Percentiles rank a stretch among this genome's conserved stretches.
Evolutionary conservation across 345 rosid genomes (phyloP).

Genomic region (Psidium guajava): DNA sequence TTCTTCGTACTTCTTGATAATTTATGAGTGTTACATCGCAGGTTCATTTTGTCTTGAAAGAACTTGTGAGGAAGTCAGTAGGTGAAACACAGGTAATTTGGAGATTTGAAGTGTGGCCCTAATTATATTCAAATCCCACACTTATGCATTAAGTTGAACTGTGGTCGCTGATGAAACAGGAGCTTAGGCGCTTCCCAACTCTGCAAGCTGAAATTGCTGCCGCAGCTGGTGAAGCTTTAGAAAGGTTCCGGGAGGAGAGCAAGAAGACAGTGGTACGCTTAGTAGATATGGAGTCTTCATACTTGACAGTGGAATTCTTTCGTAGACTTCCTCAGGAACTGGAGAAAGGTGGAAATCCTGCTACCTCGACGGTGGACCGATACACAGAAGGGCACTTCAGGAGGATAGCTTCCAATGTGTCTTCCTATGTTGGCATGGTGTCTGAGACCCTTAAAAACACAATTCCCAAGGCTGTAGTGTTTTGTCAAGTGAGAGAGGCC

Average conservation of each 20-base stretch:
- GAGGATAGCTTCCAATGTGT: constrained; percentile 72
- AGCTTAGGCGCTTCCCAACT: constrained; percentile 66
- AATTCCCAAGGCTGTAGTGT: constrained; percentile 64
- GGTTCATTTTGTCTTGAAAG: constrained; percentile 77
- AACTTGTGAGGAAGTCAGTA: constrained; percentile 69
- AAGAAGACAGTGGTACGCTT: constrained; percentile 49
- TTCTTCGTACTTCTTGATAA: background rate
- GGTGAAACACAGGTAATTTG: constrained; percentile 56
- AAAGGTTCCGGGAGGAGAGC: constrained; percentile 68
- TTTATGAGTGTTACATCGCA: constrained; percentile 6
- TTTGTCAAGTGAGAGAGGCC: constrained; percentile 82
- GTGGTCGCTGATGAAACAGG: constrained; percentile 20
- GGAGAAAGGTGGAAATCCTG: constrained; percentile 21
- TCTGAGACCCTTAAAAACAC: constrained; percentile 58
- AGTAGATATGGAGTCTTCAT: constrained; percentile 81
- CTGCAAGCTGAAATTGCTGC: constrained; percentile 66
- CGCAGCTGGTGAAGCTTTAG: constrained; percentile 54
- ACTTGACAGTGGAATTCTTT: constrained; percentile 73
- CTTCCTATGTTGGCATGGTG: constrained; percentile 64
- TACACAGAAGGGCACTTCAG: constrained; percentile 62
- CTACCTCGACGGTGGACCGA: constrained; percentile 28
- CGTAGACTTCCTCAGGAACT: constrained; percentile 69
- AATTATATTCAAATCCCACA: background rate
- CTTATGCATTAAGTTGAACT: background rate
- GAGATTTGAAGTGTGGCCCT: background rate